Base-by-base conservation (phyloP, 768 basidiomycete species). In the Artomyces pyxidatus region DNA sequence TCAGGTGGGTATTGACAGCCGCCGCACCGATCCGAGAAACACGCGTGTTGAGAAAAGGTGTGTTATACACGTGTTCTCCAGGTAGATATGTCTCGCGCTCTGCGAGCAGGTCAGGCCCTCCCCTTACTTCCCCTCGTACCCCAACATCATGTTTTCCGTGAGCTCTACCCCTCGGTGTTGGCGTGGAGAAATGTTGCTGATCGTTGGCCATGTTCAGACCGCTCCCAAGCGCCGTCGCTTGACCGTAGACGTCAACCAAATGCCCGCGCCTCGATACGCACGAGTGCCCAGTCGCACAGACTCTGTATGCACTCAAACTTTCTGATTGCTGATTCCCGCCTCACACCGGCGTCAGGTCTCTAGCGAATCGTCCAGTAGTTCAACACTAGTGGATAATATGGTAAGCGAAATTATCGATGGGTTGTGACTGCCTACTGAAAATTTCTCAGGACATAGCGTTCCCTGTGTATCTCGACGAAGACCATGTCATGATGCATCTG, bases 271-370 rank as follows among this genome's bases (percentile, higher is more conserved):
- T 29, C 23, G 49, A 11, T 43, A 56, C 37, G 19, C 30, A 37
- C 54, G 46, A 21, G 55, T 49, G 6, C 44, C 44, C 10, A 55
- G 47, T 49, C 56, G 49, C 6, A 46, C 56, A 16, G 56, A 52
- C 28, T 57, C 56, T 1, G 56, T 57, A 41, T 44, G 56, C 40
- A n/a, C n/a, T n/a, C n/a, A n/a, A n/a, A n/a, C n/a, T n/a, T n/a
- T n/a, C n/a, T n/a, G n/a, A n/a, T n/a, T n/a, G n/a, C n/a, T n/a
- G n/a, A n/a, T n/a, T n/a, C n/a, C n/a, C n/a, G n/a, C n/a, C n/a
- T n/a, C n/a, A n/a, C n/a, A n/a, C n/a, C n/a, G 12, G 29, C 14
- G 11, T 14, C 30, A 57, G 56, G 28, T 55, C 19, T 49, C 50
- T 11, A 57, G 56, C 23, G 49, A 51, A 26, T 21, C 44, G 8